Evolutionary conservation across 1,139 yeast genomes (phyloP), one percentile per base, ranked within the genome.

Genomic region (Debaryomycetaceae sp.): DNA sequence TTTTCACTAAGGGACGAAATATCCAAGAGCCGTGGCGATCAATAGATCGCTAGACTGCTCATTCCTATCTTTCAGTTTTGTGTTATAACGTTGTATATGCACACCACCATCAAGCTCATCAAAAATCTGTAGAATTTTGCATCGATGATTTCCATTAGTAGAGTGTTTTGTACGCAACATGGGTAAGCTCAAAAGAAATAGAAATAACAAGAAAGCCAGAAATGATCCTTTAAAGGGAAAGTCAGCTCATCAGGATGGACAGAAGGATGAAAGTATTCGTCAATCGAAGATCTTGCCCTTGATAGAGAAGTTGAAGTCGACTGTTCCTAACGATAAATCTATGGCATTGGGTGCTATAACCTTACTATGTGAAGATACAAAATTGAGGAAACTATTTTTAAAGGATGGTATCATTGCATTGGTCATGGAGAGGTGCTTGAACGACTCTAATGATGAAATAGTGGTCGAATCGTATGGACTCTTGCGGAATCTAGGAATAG

Each of bases 381-480:
- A 73, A 36, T 68, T 83, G 70, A 74, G 97, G 50, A 66, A 70
- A 37, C 43, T 80, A 44, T 66, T 89, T 19, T 61, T 91, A 44
- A 85, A 84, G 55, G 94, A 88, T 50, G 81, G 78, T 47, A 64
- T 91, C 32, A 70, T 89, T 8, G 78, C 78, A 33, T 71, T 77
- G 4, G 62, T 89, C 0, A 56, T 89, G 67, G 82, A 83, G 29
- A 79, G 80, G 42, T 71, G 84, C 34, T 61, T 89, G 33, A 77
- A 75, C 37, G 96, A 88, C 54, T 58, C 74, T 17, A 80, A 82
- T 51, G 81, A 80, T 41, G 95, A 88, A 51, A 78, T 87, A 38
- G 81, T 84, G 13, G 85, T 86, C 17, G 95, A 86, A 51, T 74
- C 91, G 0, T 84, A 78, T 55, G 97, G 96, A 1, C 67, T 91